A percentile compares a stretch with the other conserved stretches of the same genome.
Evolutionary conservation across 306 rosid species (phyloP).

Genomic region (Medicago arabica): DNA sequence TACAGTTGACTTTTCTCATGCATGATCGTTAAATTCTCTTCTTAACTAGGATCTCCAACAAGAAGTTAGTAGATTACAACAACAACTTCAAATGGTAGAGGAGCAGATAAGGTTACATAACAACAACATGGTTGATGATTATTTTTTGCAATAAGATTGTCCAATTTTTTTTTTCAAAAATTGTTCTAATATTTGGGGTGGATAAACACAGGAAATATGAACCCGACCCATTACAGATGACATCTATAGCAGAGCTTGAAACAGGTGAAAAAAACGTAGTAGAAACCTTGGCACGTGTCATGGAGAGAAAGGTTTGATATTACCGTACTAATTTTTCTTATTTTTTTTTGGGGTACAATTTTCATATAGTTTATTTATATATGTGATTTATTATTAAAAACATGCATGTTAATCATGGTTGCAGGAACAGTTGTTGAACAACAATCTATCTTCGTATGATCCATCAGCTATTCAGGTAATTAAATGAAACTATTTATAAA

Average conservation of each 20-base stretch:
- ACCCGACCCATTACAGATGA: constrained; percentile 69
- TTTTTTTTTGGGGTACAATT: too few species aligned
- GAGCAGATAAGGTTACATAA: constrained; percentile 73
- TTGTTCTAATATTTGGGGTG: constrained; percentile 9
- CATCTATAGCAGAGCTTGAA: constrained; percentile 71
- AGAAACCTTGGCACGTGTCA: constrained; percentile 69
- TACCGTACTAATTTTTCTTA: too few species aligned
- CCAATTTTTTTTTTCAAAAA: neutral
- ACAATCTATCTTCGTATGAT: constrained; percentile 64
- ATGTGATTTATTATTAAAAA: neutral
- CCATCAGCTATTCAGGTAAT: constrained; percentile 63
- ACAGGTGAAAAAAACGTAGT: constrained; percentile 64
- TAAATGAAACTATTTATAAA: neutral
- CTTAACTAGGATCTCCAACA: constrained; percentile 71
- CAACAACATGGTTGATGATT: neutral
- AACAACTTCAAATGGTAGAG: constrained; percentile 79
- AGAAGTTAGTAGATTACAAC: constrained; percentile 68
- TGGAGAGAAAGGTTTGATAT: constrained; percentile 70
- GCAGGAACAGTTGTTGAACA: constrained; percentile 63
- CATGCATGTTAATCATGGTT: neutral
- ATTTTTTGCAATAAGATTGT: neutral
- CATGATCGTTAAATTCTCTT: neutral
- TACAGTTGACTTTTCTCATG: neutral
- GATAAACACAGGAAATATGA: constrained; percentile 59
- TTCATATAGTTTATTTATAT: neutral